phyloP scores from a whole-genome alignment of 306 rosid species.

The Vachellia collinsii region DNA sequence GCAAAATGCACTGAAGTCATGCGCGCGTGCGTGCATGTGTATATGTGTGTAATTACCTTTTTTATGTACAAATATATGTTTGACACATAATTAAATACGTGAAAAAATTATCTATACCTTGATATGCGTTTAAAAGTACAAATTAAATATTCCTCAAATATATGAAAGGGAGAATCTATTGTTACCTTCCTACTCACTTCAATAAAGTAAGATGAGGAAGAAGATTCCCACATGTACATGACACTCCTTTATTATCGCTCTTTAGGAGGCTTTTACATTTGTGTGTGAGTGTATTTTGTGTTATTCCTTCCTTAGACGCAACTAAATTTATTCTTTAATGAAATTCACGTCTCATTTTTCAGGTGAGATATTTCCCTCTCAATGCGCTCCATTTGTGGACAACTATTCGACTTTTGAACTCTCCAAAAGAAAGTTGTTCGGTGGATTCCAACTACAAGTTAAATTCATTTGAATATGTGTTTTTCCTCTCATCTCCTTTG shows the following conservation, averaged over 20 bases:
- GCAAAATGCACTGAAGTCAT: background rate
- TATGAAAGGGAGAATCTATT: constrained; percentile 69
- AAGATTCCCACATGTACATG: constrained; percentile 59
- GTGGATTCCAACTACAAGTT: constrained; percentile 58
- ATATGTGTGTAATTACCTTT: background rate
- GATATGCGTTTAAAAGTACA: background rate
- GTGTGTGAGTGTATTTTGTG: background rate
- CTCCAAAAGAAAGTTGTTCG: constrained; percentile 67
- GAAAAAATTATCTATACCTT: background rate
- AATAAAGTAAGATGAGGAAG: constrained; percentile 70
- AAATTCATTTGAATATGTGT: constrained; percentile 83
- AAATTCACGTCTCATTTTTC: constrained; percentile 52
- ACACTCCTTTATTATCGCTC: constrained; percentile 68
- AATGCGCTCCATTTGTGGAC: constrained; percentile 69
- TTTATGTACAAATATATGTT: no score
- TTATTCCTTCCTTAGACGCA: constrained; percentile 68
- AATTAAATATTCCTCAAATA: constrained; percentile 40
- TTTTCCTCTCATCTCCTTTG: constrained; percentile 8
- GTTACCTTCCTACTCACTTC: constrained; percentile 98
- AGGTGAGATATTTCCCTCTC: constrained; percentile 69
- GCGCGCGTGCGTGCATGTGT: background rate
- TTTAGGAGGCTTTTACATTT: constrained; percentile 39
- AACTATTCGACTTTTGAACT: constrained; percentile 76
- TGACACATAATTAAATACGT: background rate
- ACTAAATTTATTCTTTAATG: constrained; percentile 59